Conservation (phyloP, 805 yeast species). For the Zygotorulaspora danielsina region DNA sequence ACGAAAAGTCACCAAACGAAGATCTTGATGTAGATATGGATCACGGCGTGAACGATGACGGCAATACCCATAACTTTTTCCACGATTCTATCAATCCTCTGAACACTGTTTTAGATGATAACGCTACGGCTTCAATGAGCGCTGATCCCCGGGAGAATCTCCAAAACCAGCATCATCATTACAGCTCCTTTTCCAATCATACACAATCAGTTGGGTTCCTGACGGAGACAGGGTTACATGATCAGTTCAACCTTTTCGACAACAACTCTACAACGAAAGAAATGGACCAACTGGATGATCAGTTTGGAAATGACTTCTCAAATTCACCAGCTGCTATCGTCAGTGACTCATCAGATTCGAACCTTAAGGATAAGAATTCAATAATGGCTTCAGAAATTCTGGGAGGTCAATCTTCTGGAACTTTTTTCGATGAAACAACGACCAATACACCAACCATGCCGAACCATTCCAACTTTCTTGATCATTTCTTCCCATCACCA, state of each 20-base stretch:
- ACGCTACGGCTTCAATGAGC: neutral
- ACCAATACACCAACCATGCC: constrained; percentile 7
- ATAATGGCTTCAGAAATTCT: constrained; percentile 9
- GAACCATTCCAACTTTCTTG: constrained; percentile 8
- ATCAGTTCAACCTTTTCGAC: constrained; percentile 10
- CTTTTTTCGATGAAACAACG: constrained; percentile 3
- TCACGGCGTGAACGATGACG: neutral
- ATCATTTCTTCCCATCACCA: constrained; percentile 9
- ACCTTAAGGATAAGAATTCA: constrained; percentile 1
- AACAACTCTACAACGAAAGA: neutral
- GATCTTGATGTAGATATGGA: constrained; percentile 4
- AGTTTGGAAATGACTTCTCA: constrained; percentile 7
- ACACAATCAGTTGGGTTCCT: constrained; percentile 16
- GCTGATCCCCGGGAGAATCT: constrained; percentile 3
- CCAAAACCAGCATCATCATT: constrained; percentile 8
- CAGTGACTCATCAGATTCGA: constrained; percentile 8
- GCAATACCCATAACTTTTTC: constrained; percentile 3
- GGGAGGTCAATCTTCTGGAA: constrained; percentile 9
- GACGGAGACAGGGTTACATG: constrained; percentile 8
- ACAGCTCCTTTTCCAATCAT: constrained; percentile 19
- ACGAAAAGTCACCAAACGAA: constrained; percentile 5
- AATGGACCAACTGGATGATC: constrained; percentile 11
- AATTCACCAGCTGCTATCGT: constrained; percentile 8
- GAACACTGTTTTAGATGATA: constrained; percentile 4
- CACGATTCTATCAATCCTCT: constrained; percentile 7